These are phyloP conservation scores for Lactarius evosmus DNA, from an alignment of 768 basidiomycete species.

Conservation along the genomic window DNA sequence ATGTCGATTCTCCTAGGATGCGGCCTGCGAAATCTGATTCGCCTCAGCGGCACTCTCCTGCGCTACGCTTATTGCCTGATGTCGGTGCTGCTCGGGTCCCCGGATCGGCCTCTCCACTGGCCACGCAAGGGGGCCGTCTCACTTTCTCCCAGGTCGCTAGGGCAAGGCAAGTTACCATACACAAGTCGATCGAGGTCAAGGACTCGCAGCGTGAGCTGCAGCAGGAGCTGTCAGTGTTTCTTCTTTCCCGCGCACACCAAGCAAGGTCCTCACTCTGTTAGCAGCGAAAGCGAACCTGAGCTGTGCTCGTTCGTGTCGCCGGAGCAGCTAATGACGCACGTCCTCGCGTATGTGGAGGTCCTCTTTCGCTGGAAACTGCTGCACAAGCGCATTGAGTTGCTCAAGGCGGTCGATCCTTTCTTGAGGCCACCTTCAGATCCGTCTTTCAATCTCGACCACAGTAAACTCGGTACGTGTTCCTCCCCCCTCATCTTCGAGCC, in stretches of 20 bases:
- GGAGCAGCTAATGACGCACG: conserved; percentile 48
- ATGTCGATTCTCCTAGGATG: conserved; percentile 8
- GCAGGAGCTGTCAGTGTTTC: conserved; percentile 18
- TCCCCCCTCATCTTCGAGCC: neutral
- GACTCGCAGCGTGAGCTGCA: conserved; percentile 27
- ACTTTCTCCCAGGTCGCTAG: conserved; percentile 44
- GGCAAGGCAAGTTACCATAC: conserved; percentile 33
- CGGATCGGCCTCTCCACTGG: conserved; percentile 9
- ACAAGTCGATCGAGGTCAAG: conserved; percentile 42
- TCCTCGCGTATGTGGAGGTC: conserved; percentile 71
- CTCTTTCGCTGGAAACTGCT: conserved; percentile 70
- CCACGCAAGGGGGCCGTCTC: conserved; percentile 34
- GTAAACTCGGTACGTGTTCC: conserved; percentile 27
- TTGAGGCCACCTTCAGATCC: conserved; percentile 5
- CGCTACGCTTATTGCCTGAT: conserved; percentile 56
- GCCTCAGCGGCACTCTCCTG: neutral
- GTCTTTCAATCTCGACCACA: conserved; percentile 25
- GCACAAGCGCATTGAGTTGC: conserved; percentile 67
- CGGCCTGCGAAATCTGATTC: conserved; percentile 16
- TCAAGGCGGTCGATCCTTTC: conserved; percentile 54
- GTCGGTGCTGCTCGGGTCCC: conserved; percentile 26
- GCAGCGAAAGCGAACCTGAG: conserved; percentile 8
- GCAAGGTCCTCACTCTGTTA: neutral
- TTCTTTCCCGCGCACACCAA: neutral
- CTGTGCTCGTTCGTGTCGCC: conserved; percentile 28